Percentiles rank a stretch among this genome's conserved stretches.
Evolutionary conservation across 441 rosid species (phyloP).

Genomic region (Adansonia gregorii): DNA sequence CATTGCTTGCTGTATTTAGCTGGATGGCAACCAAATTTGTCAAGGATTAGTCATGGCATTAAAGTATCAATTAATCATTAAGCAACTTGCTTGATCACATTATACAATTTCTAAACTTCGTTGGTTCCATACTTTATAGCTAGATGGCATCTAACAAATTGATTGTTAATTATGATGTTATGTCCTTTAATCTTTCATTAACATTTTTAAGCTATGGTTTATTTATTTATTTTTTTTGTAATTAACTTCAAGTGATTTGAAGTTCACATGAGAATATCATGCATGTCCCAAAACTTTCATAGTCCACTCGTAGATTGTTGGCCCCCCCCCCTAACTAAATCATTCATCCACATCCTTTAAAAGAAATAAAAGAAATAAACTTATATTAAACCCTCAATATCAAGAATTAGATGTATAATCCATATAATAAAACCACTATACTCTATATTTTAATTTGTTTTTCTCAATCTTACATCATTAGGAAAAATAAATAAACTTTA

Average conservation of each 20-base stretch:
- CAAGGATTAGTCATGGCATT: neutral
- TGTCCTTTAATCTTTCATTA: neutral
- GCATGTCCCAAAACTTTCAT: neutral
- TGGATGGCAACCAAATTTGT: conserved; percentile 31
- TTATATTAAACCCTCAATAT: no score
- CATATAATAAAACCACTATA: no score
- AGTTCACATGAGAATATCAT: neutral
- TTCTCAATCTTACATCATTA: no score
- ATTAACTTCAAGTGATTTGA: neutral
- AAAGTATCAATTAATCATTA: conserved; percentile 19
- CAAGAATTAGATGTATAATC: no score
- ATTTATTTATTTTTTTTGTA: neutral
- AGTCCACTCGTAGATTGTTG: neutral
- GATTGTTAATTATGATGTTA: conserved; percentile 19
- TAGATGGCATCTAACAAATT: neutral
- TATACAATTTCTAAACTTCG: neutral
- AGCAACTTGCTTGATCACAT: conserved; percentile 21
- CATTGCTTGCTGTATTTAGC: conserved; percentile 23
- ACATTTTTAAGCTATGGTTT: neutral
- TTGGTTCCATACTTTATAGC: neutral
- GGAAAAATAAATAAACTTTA: no score
- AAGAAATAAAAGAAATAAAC: no score
- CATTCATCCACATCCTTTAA: no score
- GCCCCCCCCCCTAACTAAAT: neutral
- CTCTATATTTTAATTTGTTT: no score